Evolutionary conservation across 2,329 filamentous ascomycete genomes (phyloP), one percentile per base, ranked within the genome.

Genomic region (Calonectria pseudoturangicola): DNA sequence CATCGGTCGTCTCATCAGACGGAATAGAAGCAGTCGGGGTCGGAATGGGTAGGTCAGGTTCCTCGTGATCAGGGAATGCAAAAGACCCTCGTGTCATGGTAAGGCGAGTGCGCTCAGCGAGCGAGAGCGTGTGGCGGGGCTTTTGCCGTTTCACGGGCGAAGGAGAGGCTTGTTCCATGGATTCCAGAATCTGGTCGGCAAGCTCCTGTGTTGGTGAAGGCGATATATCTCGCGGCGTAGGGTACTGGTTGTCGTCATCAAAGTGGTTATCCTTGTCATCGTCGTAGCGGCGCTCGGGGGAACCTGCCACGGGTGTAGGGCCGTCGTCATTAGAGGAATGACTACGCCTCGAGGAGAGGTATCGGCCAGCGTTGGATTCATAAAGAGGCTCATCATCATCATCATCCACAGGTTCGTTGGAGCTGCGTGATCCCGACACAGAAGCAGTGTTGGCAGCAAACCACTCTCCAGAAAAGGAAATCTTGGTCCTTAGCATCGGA

Each of bases 61-160:
- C 82, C 7, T 83, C 80, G 3, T 81, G 80, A 2, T 84, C 79
- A 0, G 82, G 75, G 47, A 82, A 82, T 1, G 79, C 76, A 16
- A 80, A 81, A 1, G 91, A 89, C 58, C 90, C 86, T 3, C 92
- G 88, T 0, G 92, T 91, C 92, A 98, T 96, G 21, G 94, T 95
- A 67, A 95, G 88, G 21, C 94, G 91, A 0, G 96, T 97, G 60
- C 95, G 93, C 80, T 97, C 95, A 4, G 93, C 89, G 0, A 97
- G 88, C 0, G 93, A 92, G 10, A 93, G 83, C 0, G 88, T 89
- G 64, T 91, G 90, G 0, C 90, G 87, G 0, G 86, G 84, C 70
- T 86, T 88, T 2, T 76, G 45, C 16, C 80, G 81, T 76, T 91
- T 92, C 51, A 85, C 81, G 0, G 91, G 91, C 0, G 91, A 92